These are phyloP conservation scores for Novymonas esmeraldas DNA, from an alignment of 208 protist genomes.

Conservation along the genomic window DNA sequence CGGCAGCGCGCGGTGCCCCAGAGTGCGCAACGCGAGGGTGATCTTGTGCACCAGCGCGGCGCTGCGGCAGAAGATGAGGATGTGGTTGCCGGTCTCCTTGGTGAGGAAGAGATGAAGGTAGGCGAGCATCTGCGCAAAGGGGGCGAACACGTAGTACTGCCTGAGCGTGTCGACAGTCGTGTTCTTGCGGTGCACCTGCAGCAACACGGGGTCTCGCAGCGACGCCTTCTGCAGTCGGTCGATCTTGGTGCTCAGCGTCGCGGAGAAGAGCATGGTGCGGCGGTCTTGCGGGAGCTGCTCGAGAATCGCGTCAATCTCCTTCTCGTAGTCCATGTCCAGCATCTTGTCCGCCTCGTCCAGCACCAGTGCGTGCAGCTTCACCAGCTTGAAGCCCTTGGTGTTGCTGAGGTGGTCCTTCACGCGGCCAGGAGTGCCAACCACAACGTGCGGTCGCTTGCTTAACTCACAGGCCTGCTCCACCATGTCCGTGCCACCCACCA, in stretches of 20 bases:
- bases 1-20: conserved; percentile 90
- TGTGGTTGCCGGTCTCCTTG: conserved; percentile 89
- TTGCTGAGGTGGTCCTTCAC: conserved; percentile 98
- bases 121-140: conserved; percentile 91
- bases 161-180: conserved; percentile 95
- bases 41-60: conserved; percentile 91
- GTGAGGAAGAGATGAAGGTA: conserved; percentile 91
- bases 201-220: conserved; percentile 95
- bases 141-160: conserved; percentile 98
- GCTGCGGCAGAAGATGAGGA: conserved; percentile 93
- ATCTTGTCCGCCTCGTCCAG: conserved; percentile 99
- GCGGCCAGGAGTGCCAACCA: conserved; percentile 98
- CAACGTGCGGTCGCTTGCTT: conserved; percentile 95
- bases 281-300: conserved; percentile 90
- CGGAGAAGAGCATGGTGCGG: conserved; percentile 97
- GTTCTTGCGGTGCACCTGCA: conserved; percentile 97
- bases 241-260: conserved; percentile 98
- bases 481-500: conserved; percentile 96
- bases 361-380: conserved; percentile 95
- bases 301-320: conserved; percentile 97
- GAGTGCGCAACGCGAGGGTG: conserved; percentile 88
- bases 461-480: conserved; percentile 95
- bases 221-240: conserved; percentile 98
- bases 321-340: conserved; percentile 98
- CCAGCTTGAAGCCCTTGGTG: conserved; percentile 98